Conservation (phyloP, 148 eudicot species). For the Simmondsia chinensis region DNA sequence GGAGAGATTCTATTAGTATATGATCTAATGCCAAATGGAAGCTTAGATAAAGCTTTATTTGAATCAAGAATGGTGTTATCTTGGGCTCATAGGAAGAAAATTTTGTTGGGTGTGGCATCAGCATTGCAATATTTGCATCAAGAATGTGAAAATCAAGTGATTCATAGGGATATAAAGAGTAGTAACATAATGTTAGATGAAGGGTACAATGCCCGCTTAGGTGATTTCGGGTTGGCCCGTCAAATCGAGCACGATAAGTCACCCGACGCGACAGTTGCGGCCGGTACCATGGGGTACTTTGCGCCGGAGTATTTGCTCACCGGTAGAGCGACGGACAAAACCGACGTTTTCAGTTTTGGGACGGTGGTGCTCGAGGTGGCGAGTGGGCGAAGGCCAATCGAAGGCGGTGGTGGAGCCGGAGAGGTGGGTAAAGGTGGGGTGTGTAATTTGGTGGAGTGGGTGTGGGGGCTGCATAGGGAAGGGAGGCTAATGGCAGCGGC, state of each 20-base stretch:
- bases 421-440: constrained; percentile 8
- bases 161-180: constrained; percentile 63
- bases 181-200: constrained; percentile 87
- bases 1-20: constrained; percentile 73
- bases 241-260: constrained; percentile 69
- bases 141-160: constrained; percentile 75
- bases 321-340: constrained; percentile 60
- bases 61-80: constrained; percentile 48
- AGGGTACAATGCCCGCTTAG: constrained; percentile 47
- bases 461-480: constrained; percentile 61
- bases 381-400: constrained; percentile 68
- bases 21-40: constrained; percentile 81
- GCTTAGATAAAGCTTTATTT: constrained; percentile 67
- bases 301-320: constrained; percentile 73
- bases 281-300: constrained; percentile 85
- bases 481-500: constrained; percentile 39
- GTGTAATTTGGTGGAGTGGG: constrained; percentile 75
- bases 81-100: constrained; percentile 55
- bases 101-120: constrained; percentile 59
- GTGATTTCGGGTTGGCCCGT: constrained; percentile 74
- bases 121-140: constrained; percentile 75
- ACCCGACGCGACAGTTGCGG: constrained; percentile 65
- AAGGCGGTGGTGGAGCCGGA: constrained; percentile 19
- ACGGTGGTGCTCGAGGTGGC: constrained; percentile 79
- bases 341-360: constrained; percentile 67